These are phyloP conservation scores for Stemphylium beticola DNA, from an alignment of 2,329 filamentous ascomycete species.

Conservation along the genomic window DNA sequence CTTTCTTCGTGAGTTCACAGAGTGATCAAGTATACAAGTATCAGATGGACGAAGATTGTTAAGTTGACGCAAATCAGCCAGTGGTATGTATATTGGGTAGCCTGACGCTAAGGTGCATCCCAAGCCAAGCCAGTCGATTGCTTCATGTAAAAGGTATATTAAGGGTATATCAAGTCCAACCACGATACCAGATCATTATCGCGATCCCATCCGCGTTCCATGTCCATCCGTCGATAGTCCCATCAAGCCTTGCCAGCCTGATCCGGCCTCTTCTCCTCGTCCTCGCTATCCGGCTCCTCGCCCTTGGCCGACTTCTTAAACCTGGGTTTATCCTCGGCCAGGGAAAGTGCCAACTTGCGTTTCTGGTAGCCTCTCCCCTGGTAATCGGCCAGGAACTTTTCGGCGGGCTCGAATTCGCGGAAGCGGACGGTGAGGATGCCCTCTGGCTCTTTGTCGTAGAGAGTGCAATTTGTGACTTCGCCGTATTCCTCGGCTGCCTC, in stretches of 20 bases:
- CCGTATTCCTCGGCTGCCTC: constrained; percentile 89
- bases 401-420: constrained; percentile 68
- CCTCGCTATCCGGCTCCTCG: constrained; percentile 31
- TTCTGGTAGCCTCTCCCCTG: constrained; percentile 30
- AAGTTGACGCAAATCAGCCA: too few relatives aligned
- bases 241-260: constrained; percentile 8
- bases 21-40: too few relatives aligned
- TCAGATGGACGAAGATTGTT: too few relatives aligned
- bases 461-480: constrained; percentile 84
- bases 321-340: constrained; percentile 38
- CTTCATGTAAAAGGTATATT: too few relatives aligned
- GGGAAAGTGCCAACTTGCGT: constrained; percentile 20
- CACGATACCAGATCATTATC: too few relatives aligned
- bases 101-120: too few relatives aligned
- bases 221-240: neutral
- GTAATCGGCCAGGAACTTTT: constrained; percentile 29
- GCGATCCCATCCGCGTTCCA: too few relatives aligned
- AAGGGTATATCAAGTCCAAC: too few relatives aligned
- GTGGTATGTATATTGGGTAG: too few relatives aligned
- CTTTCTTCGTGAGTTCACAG: neutral
- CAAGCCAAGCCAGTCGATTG: too few relatives aligned
- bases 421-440: constrained; percentile 89
- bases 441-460: constrained; percentile 85
- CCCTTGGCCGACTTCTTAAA: constrained; percentile 40
- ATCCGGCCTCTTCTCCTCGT: constrained; percentile 30